Evolutionary conservation across 345 rosid species (phyloP).

Genomic region (Gossypium australe): DNA sequence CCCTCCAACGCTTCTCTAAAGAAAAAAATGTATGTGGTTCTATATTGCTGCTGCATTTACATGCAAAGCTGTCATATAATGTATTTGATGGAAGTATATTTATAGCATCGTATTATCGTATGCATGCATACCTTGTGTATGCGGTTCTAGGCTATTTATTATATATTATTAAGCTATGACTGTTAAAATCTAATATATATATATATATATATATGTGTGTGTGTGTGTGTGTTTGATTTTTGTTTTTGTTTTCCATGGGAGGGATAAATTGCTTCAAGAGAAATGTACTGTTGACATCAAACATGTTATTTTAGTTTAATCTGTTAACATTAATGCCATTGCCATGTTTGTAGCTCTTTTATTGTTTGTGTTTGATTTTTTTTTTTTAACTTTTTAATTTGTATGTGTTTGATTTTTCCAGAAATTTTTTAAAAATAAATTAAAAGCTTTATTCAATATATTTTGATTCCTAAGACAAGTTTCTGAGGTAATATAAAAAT

Average conservation of each 20-base stretch:
- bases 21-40: too few species aligned
- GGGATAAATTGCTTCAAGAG: neutral
- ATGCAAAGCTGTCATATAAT: neutral
- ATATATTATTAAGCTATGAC: neutral
- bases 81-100: neutral
- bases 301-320: neutral
- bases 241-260: neutral
- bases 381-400: too few species aligned
- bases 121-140: neutral
- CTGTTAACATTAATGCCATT: too few species aligned
- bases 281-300: neutral
- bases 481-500: too few species aligned
- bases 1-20: constrained; percentile 50
- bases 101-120: neutral
- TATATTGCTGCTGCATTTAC: neutral
- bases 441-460: too few species aligned
- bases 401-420: too few species aligned
- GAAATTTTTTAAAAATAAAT: too few species aligned
- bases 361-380: too few species aligned
- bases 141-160: neutral
- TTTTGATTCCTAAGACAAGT: too few species aligned
- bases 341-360: too few species aligned
- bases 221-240: neutral
- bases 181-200: neutral
- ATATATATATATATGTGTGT: too few species aligned